phyloP scores from a whole-genome alignment of 805 yeast species.

The Nakazawaea anatomiae region DNA sequence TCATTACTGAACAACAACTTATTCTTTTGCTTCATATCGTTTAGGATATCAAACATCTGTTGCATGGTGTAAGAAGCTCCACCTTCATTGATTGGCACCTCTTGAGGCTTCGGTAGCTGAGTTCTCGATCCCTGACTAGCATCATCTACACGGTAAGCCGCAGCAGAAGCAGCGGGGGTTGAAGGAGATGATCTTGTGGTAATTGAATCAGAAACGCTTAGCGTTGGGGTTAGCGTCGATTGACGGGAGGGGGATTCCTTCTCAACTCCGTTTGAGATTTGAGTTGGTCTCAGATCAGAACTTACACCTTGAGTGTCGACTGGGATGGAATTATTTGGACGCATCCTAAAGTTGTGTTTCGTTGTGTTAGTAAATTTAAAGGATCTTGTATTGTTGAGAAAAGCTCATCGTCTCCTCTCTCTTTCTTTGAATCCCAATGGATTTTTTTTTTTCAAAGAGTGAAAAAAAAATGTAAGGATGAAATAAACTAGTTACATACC shows the following conservation, averaged over 20 bases:
- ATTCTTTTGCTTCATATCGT: conserved; percentile 27
- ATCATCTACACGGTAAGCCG: too few species aligned
- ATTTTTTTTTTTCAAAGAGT: not conserved
- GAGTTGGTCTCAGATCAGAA: too few species aligned
- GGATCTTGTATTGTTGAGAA: not conserved
- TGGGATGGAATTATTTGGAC: conserved; percentile 17
- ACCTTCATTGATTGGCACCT: conserved; percentile 30
- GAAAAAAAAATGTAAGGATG: not conserved
- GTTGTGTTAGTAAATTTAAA: conserved; percentile 10
- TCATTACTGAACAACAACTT: conserved; percentile 15
- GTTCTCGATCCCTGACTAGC: too few species aligned
- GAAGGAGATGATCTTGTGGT: conserved; percentile 2
- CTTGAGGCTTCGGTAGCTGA: not conserved
- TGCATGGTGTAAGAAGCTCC: conserved; percentile 42
- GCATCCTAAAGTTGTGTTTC: conserved; percentile 20
- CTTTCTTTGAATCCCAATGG: not conserved
- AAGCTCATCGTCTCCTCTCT: not conserved
- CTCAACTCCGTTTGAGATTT: not conserved
- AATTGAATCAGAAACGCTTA: conserved; percentile 5
- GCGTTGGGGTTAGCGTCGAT: conserved; percentile 11
- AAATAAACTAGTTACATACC: conserved; percentile 15
- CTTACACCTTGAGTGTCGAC: not conserved
- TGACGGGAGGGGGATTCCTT: conserved; percentile 6
- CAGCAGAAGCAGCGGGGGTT: not conserved
- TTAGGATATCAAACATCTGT: conserved; percentile 50